phyloP scores from a whole-genome alignment of 2,329 filamentous ascomycete species.

The Septoria petroselini region DNA sequence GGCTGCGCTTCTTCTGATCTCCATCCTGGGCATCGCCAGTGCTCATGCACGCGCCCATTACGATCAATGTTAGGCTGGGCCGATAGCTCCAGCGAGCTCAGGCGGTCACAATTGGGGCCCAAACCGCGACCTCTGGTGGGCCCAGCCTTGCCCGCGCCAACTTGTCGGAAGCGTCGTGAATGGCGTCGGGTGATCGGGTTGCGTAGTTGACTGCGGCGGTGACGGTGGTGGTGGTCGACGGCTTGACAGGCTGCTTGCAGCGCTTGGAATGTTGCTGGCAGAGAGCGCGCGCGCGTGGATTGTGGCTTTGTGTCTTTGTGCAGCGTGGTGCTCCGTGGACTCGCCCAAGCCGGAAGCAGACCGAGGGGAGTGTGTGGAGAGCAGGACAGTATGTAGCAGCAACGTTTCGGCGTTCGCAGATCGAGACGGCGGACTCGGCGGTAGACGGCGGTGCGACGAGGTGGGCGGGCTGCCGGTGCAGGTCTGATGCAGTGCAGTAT shows the following conservation, averaged over 20 bases:
- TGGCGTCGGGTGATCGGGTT: neutral
- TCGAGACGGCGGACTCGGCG: slow-evolving; percentile 2
- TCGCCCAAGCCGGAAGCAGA: too few species aligned
- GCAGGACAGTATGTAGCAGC: too few species aligned
- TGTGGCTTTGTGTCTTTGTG: slow-evolving; percentile 14
- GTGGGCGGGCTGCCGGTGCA: too few species aligned
- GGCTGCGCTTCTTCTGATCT: slow-evolving; percentile 89
- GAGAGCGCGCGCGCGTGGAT: slow-evolving; percentile 20
- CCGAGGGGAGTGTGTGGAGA: too few species aligned
- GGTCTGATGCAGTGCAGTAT: too few species aligned
- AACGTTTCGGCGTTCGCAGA: too few species aligned
- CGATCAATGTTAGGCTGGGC: slow-evolving; percentile 26
- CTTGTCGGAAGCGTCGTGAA: slow-evolving; percentile 3
- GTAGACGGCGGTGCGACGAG: slow-evolving; percentile 1
- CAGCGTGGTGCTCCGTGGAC: too few species aligned
- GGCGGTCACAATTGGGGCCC: slow-evolving; percentile 22
- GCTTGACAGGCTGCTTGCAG: slow-evolving; percentile 18
- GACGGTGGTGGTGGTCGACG: slow-evolving; percentile 1
- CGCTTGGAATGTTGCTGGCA: slow-evolving; percentile 25
- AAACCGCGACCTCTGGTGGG: slow-evolving; percentile 25
- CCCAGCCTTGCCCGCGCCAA: slow-evolving; percentile 20
- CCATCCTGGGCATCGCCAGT: slow-evolving; percentile 80
- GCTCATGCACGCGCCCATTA: slow-evolving; percentile 94
- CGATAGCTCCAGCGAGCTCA: slow-evolving; percentile 32
- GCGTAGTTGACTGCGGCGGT: slow-evolving; percentile 3